Percentiles rank a stretch among this genome's conserved stretches.
Conservation (phyloP, 2,329 filamentous ascomycete genomes). For the Arthrobotrys musiformis region DNA sequence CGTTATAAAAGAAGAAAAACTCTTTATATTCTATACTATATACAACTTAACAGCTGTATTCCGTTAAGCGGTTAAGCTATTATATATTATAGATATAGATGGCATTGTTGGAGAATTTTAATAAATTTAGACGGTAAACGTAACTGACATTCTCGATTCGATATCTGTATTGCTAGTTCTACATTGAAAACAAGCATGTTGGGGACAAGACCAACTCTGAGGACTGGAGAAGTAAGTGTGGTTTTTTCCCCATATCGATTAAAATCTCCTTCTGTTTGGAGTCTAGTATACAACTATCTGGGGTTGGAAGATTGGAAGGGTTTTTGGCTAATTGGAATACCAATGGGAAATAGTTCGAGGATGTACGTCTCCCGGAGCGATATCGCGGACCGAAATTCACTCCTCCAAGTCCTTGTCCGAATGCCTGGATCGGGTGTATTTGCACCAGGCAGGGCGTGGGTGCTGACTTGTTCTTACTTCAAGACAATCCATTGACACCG, state of each 20-base stretch:
- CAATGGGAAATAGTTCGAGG: conserved; percentile 57
- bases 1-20: too few relatives aligned
- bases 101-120: too few relatives aligned
- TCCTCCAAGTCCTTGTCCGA: conserved; percentile 35
- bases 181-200: conserved; percentile 80
- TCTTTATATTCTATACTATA: background rate
- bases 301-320: conserved; percentile 53
- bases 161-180: conserved; percentile 67
- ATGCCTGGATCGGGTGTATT: conserved; percentile 50
- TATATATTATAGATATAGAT: too few relatives aligned
- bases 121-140: background rate
- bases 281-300: background rate
- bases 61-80: background rate
- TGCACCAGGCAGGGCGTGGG: conserved; percentile 47
- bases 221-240: conserved; percentile 81
- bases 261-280: background rate
- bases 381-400: conserved; percentile 10
- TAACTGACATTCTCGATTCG: conserved; percentile 15
- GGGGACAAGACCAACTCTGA: conserved; percentile 79
- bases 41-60: background rate
- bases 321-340: conserved; percentile 47
- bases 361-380: conserved; percentile 56
- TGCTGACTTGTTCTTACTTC: conserved; percentile 52
- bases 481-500: conserved; percentile 85
- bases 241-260: background rate